Base-by-base conservation (phyloP, 306 rosid species). In the Cyclanthera cordifolia region DNA sequence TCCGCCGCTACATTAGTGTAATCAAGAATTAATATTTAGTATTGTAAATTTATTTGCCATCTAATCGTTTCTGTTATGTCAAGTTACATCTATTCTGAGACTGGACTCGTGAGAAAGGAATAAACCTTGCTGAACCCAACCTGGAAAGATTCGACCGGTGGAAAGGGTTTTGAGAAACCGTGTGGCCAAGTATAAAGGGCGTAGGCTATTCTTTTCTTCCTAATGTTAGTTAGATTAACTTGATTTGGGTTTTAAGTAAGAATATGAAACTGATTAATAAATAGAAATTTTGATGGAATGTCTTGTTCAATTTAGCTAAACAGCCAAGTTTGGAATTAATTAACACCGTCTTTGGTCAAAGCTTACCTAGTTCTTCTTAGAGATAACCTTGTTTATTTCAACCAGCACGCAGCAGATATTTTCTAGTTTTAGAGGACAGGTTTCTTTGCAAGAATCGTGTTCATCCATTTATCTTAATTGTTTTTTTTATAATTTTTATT, bases 161-260 rank as follows among this genome's bases (percentile, higher is more conserved):
- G 34, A 16, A 55, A 50, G 27, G 45, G 17, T 65, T 32, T 32
- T 2, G 4, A 32, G 0, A 32, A 32, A 4, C 37, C 37, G 37
- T 65, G 70, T 65, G 17, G 70, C 70, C 70, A 45, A 53, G 51
- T 65, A 23, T 65, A 14, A 65, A 65, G 25, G 37, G 41, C 41
- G 41, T 34, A 34, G 41, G 41, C 41, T 9, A 34, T 34, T 23
- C 51, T 65, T 41, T n/a, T n/a, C n/a, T n/a, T n/a, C n/a, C 4
- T 3, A 66, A 20, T 66, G n/a, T n/a, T n/a, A 23, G 54, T 34
- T 34, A 34, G 41, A 34, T 34, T 34, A 46, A 66, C 54, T 13
- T 61, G n/a, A 19, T 32, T 59, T 59, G 24, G 20, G 49, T 60
- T 17, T 34, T 34, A 34, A 4, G 41, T 34, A 34, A 34, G 5